These are phyloP conservation scores for Allantophomopsis lycopodina DNA, from an alignment of 2,329 filamentous ascomycete genomes.

Conservation along the genomic window DNA sequence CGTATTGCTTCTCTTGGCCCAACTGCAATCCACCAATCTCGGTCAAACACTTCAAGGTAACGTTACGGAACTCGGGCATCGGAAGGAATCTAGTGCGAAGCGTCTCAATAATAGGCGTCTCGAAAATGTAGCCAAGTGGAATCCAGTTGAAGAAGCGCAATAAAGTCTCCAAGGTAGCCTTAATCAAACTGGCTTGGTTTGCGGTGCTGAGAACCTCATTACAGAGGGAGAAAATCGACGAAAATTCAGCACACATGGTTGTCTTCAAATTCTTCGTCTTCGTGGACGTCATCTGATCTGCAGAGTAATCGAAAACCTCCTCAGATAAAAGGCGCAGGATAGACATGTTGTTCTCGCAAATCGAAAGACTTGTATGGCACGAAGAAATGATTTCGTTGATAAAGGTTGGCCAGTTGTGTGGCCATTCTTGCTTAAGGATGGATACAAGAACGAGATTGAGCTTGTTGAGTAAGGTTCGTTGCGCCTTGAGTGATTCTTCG, in stretches of 20 bases:
- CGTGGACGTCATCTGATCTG: slow-evolving; percentile 96
- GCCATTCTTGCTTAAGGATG: slow-evolving; percentile 98
- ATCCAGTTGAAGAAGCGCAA: slow-evolving; percentile 99
- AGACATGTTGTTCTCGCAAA: slow-evolving; percentile 99
- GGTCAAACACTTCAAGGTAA: slow-evolving; percentile 91
- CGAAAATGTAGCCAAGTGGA: slow-evolving; percentile 94
- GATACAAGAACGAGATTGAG: slow-evolving; percentile 95
- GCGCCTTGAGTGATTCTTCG: slow-evolving; percentile 72
- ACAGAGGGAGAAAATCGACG: slow-evolving; percentile 94
- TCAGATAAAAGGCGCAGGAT: slow-evolving; percentile 91
- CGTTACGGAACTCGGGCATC: slow-evolving; percentile 87
- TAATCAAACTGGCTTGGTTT: slow-evolving; percentile 76
- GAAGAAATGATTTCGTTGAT: slow-evolving; percentile 99
- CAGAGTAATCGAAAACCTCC: slow-evolving; percentile 97
- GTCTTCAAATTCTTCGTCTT: slow-evolving; percentile 96
- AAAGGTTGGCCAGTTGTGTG: slow-evolving; percentile 98
- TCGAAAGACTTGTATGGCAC: slow-evolving; percentile 86
- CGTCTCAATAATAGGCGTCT: slow-evolving; percentile 92
- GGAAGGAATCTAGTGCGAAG: slow-evolving; percentile 85
- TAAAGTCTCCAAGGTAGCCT: slow-evolving; percentile 91
- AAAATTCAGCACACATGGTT: slow-evolving; percentile 98
- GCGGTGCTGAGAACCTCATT: slow-evolving; percentile 88
- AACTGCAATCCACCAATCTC: slow-evolving; percentile 93
- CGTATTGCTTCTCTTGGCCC: slow-evolving; percentile 61
- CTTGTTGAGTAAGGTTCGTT: slow-evolving; percentile 92